Evolutionary conservation across 106 monocot genomes (phyloP).

Genomic region (Dendrobium chrysotoxum): DNA sequence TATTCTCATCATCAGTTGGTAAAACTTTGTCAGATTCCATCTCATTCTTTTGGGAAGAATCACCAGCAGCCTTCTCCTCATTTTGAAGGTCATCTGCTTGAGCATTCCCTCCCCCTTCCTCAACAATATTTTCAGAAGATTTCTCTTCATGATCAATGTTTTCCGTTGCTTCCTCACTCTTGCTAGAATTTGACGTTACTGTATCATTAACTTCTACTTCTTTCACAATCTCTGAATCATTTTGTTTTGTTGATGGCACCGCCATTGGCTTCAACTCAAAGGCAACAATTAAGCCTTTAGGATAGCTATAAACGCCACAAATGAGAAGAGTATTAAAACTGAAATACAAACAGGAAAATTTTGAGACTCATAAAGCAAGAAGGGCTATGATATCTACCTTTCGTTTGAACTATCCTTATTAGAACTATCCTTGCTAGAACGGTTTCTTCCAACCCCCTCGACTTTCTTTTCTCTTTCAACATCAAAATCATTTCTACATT

Average conservation of each 20-base stretch:
- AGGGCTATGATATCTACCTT: neutral
- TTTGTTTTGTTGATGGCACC: constrained; percentile 15
- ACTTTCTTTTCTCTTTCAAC: constrained; percentile 29
- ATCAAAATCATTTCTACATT: constrained; percentile 61
- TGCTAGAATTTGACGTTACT: constrained; percentile 15
- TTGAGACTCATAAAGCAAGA: neutral
- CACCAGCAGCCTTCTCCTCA: constrained; percentile 4
- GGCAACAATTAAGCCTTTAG: constrained; percentile 68
- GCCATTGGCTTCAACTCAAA: constrained; percentile 55
- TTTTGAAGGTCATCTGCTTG: neutral
- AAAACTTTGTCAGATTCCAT: neutral
- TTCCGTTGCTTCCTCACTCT: constrained; percentile 11
- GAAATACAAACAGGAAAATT: neutral
- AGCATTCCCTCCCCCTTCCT: constrained; percentile 7
- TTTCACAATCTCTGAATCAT: constrained; percentile 8
- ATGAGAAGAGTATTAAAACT: neutral
- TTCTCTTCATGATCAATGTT: constrained; percentile 10
- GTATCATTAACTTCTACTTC: neutral
- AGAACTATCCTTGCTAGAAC: constrained; percentile 18
- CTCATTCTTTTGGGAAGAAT: constrained; percentile 2
- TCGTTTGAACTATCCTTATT: constrained; percentile 26
- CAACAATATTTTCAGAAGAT: constrained; percentile 19
- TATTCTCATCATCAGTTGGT: constrained; percentile 13
- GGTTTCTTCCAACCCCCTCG: constrained; percentile 21
- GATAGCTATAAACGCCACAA: constrained; percentile 42